phyloP scores from a whole-genome alignment of 1,139 yeast species.

The Taphrina flavorubra region DNA sequence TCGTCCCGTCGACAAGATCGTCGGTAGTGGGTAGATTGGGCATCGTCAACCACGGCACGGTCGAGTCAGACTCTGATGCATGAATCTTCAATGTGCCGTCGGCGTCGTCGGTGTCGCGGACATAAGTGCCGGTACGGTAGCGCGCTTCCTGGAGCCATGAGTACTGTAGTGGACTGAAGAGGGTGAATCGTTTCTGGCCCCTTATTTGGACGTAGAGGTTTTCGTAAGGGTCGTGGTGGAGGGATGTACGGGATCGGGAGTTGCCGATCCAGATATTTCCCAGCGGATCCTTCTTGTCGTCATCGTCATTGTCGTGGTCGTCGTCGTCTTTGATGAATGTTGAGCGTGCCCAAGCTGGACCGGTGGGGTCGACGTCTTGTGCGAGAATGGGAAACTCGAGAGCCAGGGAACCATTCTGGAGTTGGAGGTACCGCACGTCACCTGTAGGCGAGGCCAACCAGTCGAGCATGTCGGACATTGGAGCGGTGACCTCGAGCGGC shows the following conservation, averaged over 20 bases:
- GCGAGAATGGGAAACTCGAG: constrained; percentile 51
- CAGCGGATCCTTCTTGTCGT: constrained; percentile 48
- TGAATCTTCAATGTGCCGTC: neutral
- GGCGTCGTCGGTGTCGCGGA: neutral
- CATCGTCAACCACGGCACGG: constrained; percentile 25
- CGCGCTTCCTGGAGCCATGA: constrained; percentile 42
- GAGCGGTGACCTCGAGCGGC: constrained; percentile 49
- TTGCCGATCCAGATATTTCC: constrained; percentile 55
- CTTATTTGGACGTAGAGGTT: constrained; percentile 52
- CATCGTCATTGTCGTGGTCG: no score
- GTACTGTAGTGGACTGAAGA: constrained; percentile 51
- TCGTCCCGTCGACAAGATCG: neutral
- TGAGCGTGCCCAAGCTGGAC: constrained; percentile 50
- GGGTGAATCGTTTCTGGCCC: constrained; percentile 52
- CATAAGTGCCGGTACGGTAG: constrained; percentile 16
- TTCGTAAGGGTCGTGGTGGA: constrained; percentile 55
- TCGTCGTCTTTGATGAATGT: constrained; percentile 4
- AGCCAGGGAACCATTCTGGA: constrained; percentile 47
- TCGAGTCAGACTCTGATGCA: neutral
- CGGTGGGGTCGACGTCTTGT: constrained; percentile 48
- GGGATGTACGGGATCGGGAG: constrained; percentile 51
- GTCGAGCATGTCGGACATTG: constrained; percentile 48
- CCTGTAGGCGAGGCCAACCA: constrained; percentile 41
- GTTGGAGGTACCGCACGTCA: constrained; percentile 52
- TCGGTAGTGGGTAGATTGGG: constrained; percentile 3